These are phyloP conservation scores for Trichoderma parareesei DNA, from an alignment of 495 filamentous ascomycete genomes.

Conservation along the genomic window DNA sequence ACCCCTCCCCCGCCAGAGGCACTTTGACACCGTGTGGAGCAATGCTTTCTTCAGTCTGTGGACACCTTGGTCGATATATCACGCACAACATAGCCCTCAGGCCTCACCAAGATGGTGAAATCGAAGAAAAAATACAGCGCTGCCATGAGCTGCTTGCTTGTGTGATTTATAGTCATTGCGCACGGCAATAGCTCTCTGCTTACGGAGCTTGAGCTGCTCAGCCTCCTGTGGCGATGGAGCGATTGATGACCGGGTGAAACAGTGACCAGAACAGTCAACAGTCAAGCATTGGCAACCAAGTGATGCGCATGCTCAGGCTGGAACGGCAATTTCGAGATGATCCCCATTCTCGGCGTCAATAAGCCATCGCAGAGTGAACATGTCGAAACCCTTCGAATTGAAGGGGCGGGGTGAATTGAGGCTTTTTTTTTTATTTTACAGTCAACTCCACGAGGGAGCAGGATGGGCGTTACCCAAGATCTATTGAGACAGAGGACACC, in stretches of 20 bases:
- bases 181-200: neutral
- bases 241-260: neutral
- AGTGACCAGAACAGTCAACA: neutral
- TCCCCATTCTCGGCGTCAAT: too few relatives aligned
- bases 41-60: neutral
- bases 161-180: neutral
- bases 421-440: conserved; percentile 11
- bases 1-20: conserved; percentile 5
- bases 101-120: neutral
- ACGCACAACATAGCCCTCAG: conserved; percentile 7
- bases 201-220: neutral
- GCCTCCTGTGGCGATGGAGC: neutral
- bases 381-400: neutral
- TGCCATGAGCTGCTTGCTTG: neutral
- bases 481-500: conserved; percentile 8
- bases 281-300: neutral
- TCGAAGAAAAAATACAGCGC: neutral
- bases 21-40: conserved; percentile 9
- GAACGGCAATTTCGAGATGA: neutral
- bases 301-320: neutral
- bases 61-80: neutral
- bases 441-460: conserved; percentile 4
- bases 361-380: neutral
- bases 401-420: neutral
- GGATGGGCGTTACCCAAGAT: conserved; percentile 1